phyloP scores from a whole-genome alignment of 1,284 basidiomycete species.

The Puccinia coronata region DNA sequence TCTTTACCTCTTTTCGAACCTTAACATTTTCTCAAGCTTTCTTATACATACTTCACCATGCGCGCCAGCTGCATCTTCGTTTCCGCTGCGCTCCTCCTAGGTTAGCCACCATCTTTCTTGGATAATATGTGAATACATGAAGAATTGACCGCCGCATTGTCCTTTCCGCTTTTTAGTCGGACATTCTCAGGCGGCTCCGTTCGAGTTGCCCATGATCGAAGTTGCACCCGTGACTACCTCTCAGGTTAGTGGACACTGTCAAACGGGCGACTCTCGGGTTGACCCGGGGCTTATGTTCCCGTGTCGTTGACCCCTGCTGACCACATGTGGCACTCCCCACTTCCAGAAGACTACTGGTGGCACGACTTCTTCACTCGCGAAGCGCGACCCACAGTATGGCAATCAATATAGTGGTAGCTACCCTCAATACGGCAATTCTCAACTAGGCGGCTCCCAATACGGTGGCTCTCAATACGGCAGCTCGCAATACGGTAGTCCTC shows the following conservation, averaged over 20 bases:
- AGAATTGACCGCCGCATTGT: not conserved
- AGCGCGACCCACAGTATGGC: conserved; percentile 15
- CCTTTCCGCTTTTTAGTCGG: not conserved
- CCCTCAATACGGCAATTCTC: not conserved
- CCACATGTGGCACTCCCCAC: not conserved
- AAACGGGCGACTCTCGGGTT: not conserved
- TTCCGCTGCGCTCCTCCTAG: conserved; percentile 3
- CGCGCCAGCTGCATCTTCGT: conserved; percentile 21
- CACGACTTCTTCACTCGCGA: not conserved
- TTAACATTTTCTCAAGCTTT: not conserved
- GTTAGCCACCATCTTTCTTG: not conserved
- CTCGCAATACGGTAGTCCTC: no score
- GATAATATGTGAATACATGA: not conserved
- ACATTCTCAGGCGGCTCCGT: not conserved
- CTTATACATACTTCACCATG: conserved; percentile 6
- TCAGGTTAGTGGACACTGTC: no score
- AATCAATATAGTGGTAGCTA: not conserved
- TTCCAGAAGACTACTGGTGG: not conserved
- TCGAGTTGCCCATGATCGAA: not conserved
- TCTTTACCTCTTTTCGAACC: not conserved
- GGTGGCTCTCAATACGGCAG: not conserved
- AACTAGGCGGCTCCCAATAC: not conserved
- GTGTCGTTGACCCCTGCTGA: not conserved
- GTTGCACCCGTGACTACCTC: not conserved
- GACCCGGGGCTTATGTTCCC: not conserved